phyloP scores from a whole-genome alignment of 2,329 filamentous ascomycete species.

The Elsinoe necatrix region DNA sequence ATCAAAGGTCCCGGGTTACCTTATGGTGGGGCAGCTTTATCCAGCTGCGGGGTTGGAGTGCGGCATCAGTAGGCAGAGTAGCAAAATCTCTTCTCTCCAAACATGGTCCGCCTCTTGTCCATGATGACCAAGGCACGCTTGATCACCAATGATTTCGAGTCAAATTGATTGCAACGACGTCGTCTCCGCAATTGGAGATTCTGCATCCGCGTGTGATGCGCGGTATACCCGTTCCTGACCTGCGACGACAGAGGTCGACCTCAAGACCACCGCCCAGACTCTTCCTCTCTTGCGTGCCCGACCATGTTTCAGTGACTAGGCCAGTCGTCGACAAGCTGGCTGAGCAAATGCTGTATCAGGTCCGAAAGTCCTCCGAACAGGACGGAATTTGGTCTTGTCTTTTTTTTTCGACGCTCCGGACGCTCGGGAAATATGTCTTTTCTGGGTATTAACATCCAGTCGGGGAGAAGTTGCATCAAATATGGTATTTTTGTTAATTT shows the following conservation, averaged over 20 bases:
- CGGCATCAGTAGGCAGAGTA: not conserved
- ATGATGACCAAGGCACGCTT: not conserved
- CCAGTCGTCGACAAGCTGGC: not conserved
- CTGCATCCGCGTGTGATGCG: not conserved
- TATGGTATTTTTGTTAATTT: not conserved
- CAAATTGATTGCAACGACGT: conserved; percentile 9
- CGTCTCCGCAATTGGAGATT: conserved; percentile 2
- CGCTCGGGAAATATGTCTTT: conserved; percentile 9
- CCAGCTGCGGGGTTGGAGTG: conserved; percentile 4
- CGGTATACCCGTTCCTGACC: not conserved
- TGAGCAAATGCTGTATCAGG: not conserved
- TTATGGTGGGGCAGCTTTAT: conserved; percentile 5
- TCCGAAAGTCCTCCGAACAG: conserved; percentile 3
- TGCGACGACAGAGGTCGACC: not conserved
- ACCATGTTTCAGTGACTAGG: not conserved
- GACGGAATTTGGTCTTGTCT: not conserved
- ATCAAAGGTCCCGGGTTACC: not conserved
- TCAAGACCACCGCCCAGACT: not conserved
- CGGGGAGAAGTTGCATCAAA: not conserved
- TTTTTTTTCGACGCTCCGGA: not conserved
- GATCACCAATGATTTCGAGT: conserved; percentile 8
- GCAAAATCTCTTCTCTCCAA: not conserved
- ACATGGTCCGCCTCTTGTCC: not conserved
- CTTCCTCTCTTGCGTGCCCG: not conserved
- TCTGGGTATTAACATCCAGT: conserved; percentile 1